These are phyloP conservation scores for Pestalotiopsis sp. DNA, from an alignment of 2,329 filamentous ascomycete genomes.

Conservation along the genomic window DNA sequence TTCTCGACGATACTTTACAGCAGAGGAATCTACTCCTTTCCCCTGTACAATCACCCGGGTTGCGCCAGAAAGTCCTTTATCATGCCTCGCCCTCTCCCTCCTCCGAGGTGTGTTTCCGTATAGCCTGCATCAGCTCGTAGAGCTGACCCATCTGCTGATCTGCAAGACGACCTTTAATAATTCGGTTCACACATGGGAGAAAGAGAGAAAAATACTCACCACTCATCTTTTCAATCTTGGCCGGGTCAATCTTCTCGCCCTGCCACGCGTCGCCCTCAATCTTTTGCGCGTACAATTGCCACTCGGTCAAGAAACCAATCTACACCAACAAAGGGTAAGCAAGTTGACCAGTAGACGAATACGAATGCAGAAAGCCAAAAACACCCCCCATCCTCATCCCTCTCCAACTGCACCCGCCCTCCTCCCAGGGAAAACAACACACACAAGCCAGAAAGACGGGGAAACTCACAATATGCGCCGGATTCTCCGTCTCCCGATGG, in stretches of 20 bases:
- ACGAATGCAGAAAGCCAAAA: too few relatives aligned
- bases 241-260: conserved; percentile 80
- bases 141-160: conserved; percentile 93
- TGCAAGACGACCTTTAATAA: conserved; percentile 35
- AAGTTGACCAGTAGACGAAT: background rate
- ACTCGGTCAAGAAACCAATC: conserved; percentile 96
- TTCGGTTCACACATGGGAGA: background rate
- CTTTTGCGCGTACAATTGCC: conserved; percentile 93
- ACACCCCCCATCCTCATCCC: background rate
- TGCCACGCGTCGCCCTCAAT: conserved; percentile 86
- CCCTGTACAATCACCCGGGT: background rate
- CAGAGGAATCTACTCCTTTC: background rate
- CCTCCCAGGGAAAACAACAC: too few relatives aligned
- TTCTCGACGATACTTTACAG: background rate
- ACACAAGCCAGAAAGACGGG: background rate
- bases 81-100: conserved; percentile 3
- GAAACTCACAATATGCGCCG: conserved; percentile 79
- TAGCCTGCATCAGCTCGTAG: conserved; percentile 68
- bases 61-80: background rate
- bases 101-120: conserved; percentile 8
- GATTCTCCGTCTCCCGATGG: conserved; percentile 84
- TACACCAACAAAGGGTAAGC: conserved; percentile 38
- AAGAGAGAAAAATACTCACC: conserved; percentile 56
- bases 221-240: conserved; percentile 91
- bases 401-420: too few relatives aligned